Conservation (phyloP, 176 grass and related monocot species). For the Carex littledalei region DNA sequence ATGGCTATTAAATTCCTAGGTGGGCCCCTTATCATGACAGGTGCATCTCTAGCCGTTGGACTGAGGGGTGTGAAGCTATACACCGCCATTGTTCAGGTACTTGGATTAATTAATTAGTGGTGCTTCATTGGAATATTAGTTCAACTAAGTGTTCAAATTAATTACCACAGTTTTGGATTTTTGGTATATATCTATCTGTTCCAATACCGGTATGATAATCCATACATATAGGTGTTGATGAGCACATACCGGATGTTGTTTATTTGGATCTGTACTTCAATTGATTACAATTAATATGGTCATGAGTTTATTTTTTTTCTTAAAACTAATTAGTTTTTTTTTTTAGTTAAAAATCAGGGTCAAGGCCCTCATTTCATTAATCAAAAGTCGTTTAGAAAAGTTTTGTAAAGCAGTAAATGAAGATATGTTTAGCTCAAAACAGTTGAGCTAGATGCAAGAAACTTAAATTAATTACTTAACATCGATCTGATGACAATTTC, state of each 20-base stretch:
- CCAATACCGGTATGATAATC: not conserved
- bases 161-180: not conserved
- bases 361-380: too few species aligned
- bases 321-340: not conserved
- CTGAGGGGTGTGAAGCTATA: slow-evolving; percentile 49
- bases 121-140: not conserved
- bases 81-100: slow-evolving; percentile 79
- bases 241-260: not conserved
- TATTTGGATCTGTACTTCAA: not conserved
- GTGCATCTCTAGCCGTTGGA: slow-evolving; percentile 55
- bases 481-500: not conserved
- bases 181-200: not conserved
- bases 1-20: slow-evolving; percentile 64
- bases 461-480: not conserved
- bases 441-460: too few species aligned
- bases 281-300: not conserved
- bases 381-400: too few species aligned
- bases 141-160: not conserved
- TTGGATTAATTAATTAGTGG: not conserved
- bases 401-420: too few species aligned
- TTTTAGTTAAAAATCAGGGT: too few species aligned
- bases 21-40: slow-evolving; percentile 59
- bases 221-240: not conserved
- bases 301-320: not conserved
- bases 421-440: too few species aligned